phyloP scores from a whole-genome alignment of 208 protist genomes.

The Angomonas deanei region DNA sequence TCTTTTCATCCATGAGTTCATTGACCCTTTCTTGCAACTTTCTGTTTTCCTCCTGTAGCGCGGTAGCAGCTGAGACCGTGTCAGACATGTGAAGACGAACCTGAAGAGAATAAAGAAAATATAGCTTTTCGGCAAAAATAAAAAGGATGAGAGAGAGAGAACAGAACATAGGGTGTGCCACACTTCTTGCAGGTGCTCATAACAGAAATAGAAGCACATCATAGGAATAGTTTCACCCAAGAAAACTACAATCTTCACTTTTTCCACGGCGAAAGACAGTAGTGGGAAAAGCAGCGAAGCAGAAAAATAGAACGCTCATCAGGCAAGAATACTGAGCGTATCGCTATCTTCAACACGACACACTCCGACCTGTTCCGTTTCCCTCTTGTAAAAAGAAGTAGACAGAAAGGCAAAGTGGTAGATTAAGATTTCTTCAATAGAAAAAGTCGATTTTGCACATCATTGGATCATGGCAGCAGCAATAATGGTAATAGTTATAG shows the following conservation, averaged over 20 bases:
- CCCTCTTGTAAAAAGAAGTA: neutral
- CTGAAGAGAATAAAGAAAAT: no score
- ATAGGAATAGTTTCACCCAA: neutral
- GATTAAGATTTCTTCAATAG: neutral
- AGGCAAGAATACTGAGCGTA: neutral
- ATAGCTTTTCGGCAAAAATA: no score
- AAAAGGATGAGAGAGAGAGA: slow-evolving; percentile 3
- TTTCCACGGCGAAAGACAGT: neutral
- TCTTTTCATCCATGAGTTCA: no score
- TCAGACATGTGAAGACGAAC: no score
- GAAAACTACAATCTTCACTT: neutral
- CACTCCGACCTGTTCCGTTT: no score
- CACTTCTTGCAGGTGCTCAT: neutral
- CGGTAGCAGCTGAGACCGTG: no score
- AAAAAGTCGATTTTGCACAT: neutral
- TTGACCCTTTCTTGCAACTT: no score
- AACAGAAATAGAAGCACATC: slow-evolving; percentile 7
- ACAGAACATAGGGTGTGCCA: neutral
- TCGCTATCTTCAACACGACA: neutral
- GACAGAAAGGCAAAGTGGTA: slow-evolving; percentile 8
- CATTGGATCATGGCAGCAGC: neutral
- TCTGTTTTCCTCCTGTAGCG: no score
- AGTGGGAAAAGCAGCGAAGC: neutral
- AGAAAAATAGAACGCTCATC: neutral
- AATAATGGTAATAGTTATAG: slow-evolving; percentile 5